These are phyloP conservation scores for Filobasidium wieringae DNA, from an alignment of 768 basidiomycete species.

Conservation along the genomic window DNA sequence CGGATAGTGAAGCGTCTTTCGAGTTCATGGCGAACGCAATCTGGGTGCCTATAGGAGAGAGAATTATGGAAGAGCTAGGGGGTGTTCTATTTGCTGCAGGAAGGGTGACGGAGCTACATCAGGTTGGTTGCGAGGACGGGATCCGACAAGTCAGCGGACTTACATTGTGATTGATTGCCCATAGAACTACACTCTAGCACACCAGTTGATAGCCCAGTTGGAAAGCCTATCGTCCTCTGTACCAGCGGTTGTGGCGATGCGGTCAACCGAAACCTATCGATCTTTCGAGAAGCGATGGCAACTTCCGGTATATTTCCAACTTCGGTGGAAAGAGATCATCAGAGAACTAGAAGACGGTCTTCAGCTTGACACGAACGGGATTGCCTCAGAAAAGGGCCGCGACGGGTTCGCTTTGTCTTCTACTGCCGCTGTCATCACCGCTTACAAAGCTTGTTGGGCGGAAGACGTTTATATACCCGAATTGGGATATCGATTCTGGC, in stretches of 20 bases:
- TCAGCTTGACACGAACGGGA: background rate
- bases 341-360: constrained; percentile 61
- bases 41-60: constrained; percentile 69
- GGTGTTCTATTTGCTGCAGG: constrained; percentile 78
- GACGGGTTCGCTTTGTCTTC: constrained; percentile 43
- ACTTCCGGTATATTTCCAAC: constrained; percentile 88
- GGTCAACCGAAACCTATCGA: constrained; percentile 55
- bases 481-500: constrained; percentile 77
- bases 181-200: constrained; percentile 74
- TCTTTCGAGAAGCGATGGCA: constrained; percentile 85
- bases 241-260: constrained; percentile 58
- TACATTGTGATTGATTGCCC: background rate
- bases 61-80: constrained; percentile 77
- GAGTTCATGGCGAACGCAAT: constrained; percentile 78
- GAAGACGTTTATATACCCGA: constrained; percentile 74
- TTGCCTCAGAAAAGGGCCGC: background rate
- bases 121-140: constrained; percentile 47
- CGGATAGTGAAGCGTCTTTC: constrained; percentile 42
- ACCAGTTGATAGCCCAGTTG: constrained; percentile 66
- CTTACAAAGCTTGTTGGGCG: constrained; percentile 73
- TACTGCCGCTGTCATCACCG: constrained; percentile 56
- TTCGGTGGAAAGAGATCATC: constrained; percentile 92
- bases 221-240: constrained; percentile 71
- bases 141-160: background rate
- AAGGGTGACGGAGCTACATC: constrained; percentile 75